Conservation (phyloP, 352 stramenopile genomes). For the Phytophthora constricta region DNA sequence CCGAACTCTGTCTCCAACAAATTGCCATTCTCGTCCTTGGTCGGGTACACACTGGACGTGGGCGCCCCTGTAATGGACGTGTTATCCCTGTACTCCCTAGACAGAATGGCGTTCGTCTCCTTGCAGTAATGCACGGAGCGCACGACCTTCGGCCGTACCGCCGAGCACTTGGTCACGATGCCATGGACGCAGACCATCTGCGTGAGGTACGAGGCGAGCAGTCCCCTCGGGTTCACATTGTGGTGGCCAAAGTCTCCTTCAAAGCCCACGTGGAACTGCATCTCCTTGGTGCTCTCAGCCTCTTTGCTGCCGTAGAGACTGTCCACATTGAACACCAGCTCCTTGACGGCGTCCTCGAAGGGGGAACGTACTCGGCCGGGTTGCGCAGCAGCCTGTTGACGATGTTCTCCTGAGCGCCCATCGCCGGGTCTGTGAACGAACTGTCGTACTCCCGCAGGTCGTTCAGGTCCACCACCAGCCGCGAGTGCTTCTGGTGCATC, state of each 20-base stretch:
- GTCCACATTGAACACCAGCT: conserved; percentile 83
- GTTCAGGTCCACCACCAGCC: conserved; percentile 91
- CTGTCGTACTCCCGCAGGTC: conserved; percentile 92
- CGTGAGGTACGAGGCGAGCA: conserved; percentile 92
- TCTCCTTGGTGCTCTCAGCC: conserved; percentile 66
- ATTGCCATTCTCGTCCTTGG: conserved; percentile 97
- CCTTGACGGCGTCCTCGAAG: conserved; percentile 88
- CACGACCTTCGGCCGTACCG: conserved; percentile 98
- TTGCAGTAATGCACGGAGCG: conserved; percentile 98
- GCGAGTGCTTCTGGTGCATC: conserved; percentile 76
- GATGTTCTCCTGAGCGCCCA: conserved; percentile 75
- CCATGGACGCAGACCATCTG: conserved; percentile 98
- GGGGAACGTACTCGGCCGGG: conserved; percentile 84
- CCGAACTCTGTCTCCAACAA: conserved; percentile 98
- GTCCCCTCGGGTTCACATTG: conserved; percentile 93
- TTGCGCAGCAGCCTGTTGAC: conserved; percentile 70
- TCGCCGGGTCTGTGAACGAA: conserved; percentile 70
- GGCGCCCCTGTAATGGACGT: conserved; percentile 94
- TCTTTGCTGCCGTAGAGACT: conserved; percentile 84
- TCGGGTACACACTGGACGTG: conserved; percentile 93
- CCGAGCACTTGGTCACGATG: conserved; percentile 98
- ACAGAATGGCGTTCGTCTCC: conserved; percentile 93
- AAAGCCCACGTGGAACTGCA: conserved; percentile 91
- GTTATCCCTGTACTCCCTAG: conserved; percentile 96
- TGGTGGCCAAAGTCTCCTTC: conserved; percentile 93